These are phyloP conservation scores for Penium margaritaceum DNA, from an alignment of 139 green algal genomes.

Conservation along the genomic window DNA sequence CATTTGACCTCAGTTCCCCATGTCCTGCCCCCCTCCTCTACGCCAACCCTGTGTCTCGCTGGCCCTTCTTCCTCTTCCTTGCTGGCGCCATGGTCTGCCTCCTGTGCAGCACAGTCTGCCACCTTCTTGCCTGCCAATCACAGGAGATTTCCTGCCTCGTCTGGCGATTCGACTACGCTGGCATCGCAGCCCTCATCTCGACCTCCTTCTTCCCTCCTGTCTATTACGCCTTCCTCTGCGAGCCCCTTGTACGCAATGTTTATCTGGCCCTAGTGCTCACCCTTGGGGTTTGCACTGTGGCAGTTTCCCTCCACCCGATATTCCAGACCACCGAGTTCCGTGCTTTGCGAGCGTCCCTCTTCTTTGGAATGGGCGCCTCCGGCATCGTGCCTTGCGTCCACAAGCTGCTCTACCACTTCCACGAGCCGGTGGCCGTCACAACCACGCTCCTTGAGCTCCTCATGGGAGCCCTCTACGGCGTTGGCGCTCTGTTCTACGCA, in stretches of 20 bases:
- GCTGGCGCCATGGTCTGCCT: constrained; percentile 82
- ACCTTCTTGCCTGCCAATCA: constrained; percentile 81
- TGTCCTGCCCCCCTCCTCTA: too few species aligned
- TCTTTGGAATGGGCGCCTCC: constrained; percentile 67
- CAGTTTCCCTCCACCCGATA: constrained; percentile 55
- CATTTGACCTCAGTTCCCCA: background rate
- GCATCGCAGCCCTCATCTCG: constrained; percentile 87
- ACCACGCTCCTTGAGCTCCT: constrained; percentile 54
- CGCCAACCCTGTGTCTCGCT: constrained; percentile 41
- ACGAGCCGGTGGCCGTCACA: constrained; percentile 13
- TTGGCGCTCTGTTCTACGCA: constrained; percentile 79
- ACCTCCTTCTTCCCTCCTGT: constrained; percentile 81
- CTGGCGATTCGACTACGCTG: constrained; percentile 77
- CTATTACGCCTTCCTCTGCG: constrained; percentile 89
- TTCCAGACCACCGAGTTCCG: constrained; percentile 68
- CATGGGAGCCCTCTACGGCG: constrained; percentile 82
- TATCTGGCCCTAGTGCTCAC: constrained; percentile 69
- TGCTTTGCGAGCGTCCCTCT: constrained; percentile 62
- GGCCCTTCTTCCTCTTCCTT: constrained; percentile 78
- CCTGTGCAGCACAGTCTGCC: constrained; percentile 68
- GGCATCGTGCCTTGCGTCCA: constrained; percentile 76
- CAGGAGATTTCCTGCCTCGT: constrained; percentile 22
- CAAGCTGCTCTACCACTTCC: constrained; percentile 23
- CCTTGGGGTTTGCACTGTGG: constrained; percentile 62
- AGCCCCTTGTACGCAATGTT: constrained; percentile 57